phyloP scores from a whole-genome alignment of 768 basidiomycete genomes.

The Lactarius hatsudake region DNA sequence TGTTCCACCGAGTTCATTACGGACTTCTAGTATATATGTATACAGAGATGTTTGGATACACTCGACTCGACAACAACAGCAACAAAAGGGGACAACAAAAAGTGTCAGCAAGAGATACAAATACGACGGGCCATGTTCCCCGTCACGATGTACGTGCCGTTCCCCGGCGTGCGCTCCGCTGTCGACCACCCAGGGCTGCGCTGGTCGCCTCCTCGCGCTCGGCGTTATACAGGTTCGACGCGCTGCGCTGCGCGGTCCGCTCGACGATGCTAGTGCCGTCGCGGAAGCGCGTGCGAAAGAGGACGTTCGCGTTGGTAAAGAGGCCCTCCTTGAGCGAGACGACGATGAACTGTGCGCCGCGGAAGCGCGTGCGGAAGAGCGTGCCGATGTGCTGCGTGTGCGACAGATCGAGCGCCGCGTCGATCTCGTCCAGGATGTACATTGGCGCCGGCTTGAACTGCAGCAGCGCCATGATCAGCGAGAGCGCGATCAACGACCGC shows the following conservation, averaged over 20 bases:
- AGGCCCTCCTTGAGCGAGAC: constrained; percentile 95
- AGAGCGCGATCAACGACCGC: constrained; percentile 96
- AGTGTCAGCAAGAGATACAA: neutral
- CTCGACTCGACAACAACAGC: no score
- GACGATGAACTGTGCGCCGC: constrained; percentile 97
- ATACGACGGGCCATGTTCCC: neutral
- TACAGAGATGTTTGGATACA: neutral
- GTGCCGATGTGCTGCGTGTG: constrained; percentile 98
- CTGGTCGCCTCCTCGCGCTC: constrained; percentile 10
- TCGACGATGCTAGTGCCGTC: constrained; percentile 94
- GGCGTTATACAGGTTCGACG: constrained; percentile 41
- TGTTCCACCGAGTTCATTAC: neutral
- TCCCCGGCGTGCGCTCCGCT: constrained; percentile 18
- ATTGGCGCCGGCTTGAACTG: constrained; percentile 99
- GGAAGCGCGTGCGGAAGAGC: constrained; percentile 96
- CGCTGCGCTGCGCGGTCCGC: constrained; percentile 66
- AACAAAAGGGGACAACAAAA: neutral
- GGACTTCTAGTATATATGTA: neutral
- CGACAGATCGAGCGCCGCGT: constrained; percentile 93
- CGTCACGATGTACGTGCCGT: neutral
- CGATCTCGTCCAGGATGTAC: constrained; percentile 99
- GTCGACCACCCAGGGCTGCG: neutral
- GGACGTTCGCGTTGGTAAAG: constrained; percentile 95
- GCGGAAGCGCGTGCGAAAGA: constrained; percentile 89
- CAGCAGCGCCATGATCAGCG: constrained; percentile 97